Conservation (phyloP, 2,329 filamentous ascomycete genomes). For the Paecilomyces formosus region DNA sequence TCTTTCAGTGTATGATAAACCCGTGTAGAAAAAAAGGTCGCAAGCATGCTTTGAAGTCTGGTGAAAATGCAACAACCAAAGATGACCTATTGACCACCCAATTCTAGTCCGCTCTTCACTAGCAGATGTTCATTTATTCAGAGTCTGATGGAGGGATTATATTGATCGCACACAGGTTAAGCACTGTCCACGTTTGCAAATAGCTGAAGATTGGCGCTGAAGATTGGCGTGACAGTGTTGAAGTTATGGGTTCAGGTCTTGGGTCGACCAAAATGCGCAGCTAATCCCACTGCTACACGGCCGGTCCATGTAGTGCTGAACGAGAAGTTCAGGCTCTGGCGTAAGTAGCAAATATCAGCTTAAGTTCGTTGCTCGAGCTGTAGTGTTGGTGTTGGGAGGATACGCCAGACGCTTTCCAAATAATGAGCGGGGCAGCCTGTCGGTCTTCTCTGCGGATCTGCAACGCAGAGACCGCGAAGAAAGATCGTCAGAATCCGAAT, state of each 20-base stretch:
- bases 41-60: background rate
- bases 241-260: background rate
- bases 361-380: background rate
- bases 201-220: background rate
- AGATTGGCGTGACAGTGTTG: background rate
- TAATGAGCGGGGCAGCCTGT: background rate
- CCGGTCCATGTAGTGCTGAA: background rate
- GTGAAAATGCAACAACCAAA: background rate
- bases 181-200: background rate
- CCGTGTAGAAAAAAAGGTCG: background rate
- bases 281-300: background rate
- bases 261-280: background rate
- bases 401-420: constrained; percentile 6
- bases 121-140: background rate
- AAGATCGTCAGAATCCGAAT: background rate
- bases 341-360: background rate
- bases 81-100: background rate
- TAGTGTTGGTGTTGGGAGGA: background rate
- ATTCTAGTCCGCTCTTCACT: background rate
- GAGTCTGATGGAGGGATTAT: background rate
- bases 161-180: background rate
- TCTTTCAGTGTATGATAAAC: background rate
- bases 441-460: background rate
- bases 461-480: background rate
- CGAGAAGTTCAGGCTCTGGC: background rate